Conservation (phyloP, 2,329 filamentous ascomycete species). For the Aotearoamyces nothofagi region DNA sequence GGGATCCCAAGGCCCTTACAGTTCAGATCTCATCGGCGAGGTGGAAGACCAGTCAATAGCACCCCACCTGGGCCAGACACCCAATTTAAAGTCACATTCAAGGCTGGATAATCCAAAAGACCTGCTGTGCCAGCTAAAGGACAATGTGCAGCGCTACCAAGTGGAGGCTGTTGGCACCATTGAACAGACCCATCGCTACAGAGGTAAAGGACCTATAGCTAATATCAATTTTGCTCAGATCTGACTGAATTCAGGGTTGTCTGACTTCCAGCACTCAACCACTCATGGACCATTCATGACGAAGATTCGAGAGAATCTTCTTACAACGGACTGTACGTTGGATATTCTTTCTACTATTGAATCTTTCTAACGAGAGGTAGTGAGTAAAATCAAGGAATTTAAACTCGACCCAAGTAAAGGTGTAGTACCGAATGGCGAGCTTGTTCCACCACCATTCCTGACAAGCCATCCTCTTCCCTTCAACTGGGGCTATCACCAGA, state of each 20-base stretch:
- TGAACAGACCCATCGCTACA: conserved; percentile 72
- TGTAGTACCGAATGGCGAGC: conserved; percentile 43
- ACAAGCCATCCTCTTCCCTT: conserved; percentile 62
- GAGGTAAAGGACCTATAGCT: too few species aligned
- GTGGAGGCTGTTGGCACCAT: conserved; percentile 60
- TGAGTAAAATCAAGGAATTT: conserved; percentile 47
- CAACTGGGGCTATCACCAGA: conserved; percentile 73
- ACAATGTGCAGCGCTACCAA: conserved; percentile 52
- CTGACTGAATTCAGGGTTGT: conserved; percentile 48
- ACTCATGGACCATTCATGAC: conserved; percentile 52
- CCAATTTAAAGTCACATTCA: conserved; percentile 25
- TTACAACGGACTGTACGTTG: conserved; percentile 51
- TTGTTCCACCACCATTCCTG: conserved; percentile 69
- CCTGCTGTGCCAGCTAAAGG: conserved; percentile 48
- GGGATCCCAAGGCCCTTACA: conserved; percentile 56
- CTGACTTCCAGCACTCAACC: conserved; percentile 76
- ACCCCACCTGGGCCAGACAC: conserved; percentile 2
- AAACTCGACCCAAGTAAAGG: conserved; percentile 48
- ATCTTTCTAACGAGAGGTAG: conserved; percentile 21
- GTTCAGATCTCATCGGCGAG: conserved; percentile 23
- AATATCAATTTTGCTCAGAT: too few species aligned
- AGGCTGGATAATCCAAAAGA: conserved; percentile 36
- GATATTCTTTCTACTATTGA: background rate
- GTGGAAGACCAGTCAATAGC: background rate
- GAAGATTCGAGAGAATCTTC: conserved; percentile 53